Base-by-base conservation (phyloP, 2,329 filamentous ascomycete species). In the Ramularia collo-cygni region DNA sequence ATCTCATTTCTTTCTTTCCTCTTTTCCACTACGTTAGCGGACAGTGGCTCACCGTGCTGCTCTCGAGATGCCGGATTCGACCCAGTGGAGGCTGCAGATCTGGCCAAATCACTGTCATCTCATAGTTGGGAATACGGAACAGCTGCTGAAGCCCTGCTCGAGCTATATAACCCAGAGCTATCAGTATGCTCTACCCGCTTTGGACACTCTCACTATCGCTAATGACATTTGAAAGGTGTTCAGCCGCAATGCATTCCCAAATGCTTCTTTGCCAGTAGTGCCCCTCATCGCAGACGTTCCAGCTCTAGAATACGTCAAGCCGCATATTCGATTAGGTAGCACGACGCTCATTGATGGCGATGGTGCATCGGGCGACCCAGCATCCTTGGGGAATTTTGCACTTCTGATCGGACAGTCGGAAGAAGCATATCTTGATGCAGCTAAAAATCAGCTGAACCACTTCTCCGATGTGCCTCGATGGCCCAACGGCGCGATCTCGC, bases 331-430 rank as follows among this genome's bases (percentile, higher is more conserved):
- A 47, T 47, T 58, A 16, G 51, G 43, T 10, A 36, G 44, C 4
- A 60, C 58, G 4, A 46, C 67, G 2, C 59, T 62, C 13, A 56
- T 58, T 4, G 62, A 58, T 12, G 59, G 61, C 32, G 60, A 62
- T 51, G 46, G 35, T 18, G 57, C 64, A 6, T 60, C 65, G n/a
- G 61, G 64, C 17, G 69, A 73, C 44, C 66, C 69, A 3, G 64
- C 67, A 12, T 62, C 67, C 4, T 57, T 72, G 6, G 66, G 68
- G 4, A 63, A 70, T 10, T 57, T 64, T 10, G 64, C 70, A 1
- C 50, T 71, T 21, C 55, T 72, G 21, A 60, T 71, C 14, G 64
- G 64, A 18, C 58, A 63, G 35, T 56, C 55, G 8, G 42, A 63
- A 13, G 16, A 40, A 3, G 35, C 42, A 3, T 70, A 65, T 46